Evolutionary conservation across 2,329 filamentous ascomycete species (phyloP).

Genomic region (Neopestalotiopsis clavispora): DNA sequence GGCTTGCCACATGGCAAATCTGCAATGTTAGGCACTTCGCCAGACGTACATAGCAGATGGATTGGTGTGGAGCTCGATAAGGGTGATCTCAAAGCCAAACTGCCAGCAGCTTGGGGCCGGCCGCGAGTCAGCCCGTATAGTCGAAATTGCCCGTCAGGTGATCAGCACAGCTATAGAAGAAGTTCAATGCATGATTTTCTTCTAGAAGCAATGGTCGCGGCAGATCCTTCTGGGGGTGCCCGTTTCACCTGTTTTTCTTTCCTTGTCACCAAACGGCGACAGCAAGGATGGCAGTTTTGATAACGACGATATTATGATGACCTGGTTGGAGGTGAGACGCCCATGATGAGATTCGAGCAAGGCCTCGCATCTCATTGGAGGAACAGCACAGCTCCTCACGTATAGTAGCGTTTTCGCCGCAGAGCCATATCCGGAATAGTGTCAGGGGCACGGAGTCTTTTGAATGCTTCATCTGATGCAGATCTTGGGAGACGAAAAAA

Average conservation of each 20-base stretch:
- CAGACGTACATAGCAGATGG: neutral
- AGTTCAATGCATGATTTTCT: neutral
- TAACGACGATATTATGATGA: conserved; percentile 2
- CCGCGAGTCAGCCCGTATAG: neutral
- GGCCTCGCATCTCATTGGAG: neutral
- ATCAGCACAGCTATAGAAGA: neutral
- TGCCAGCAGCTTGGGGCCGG: neutral
- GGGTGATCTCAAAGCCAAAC: neutral
- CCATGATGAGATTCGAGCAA: neutral
- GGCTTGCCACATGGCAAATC: neutral
- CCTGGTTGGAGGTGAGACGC: neutral
- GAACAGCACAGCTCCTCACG: neutral
- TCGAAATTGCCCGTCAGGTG: neutral
- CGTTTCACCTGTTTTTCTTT: neutral
- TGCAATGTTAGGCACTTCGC: neutral
- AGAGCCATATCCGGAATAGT: conserved; percentile 3
- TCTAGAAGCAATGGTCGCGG: conserved; percentile 1
- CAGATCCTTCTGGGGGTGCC: neutral
- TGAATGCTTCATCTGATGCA: conserved; percentile 17
- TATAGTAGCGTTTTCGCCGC: neutral
- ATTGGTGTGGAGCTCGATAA: neutral
- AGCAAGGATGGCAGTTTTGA: neutral
- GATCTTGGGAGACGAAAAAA: conserved; percentile 5
- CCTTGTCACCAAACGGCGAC: neutral
- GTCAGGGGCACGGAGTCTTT: conserved; percentile 10